Base-by-base conservation (phyloP, 768 basidiomycete genomes). In the Nidularia sp. region DNA sequence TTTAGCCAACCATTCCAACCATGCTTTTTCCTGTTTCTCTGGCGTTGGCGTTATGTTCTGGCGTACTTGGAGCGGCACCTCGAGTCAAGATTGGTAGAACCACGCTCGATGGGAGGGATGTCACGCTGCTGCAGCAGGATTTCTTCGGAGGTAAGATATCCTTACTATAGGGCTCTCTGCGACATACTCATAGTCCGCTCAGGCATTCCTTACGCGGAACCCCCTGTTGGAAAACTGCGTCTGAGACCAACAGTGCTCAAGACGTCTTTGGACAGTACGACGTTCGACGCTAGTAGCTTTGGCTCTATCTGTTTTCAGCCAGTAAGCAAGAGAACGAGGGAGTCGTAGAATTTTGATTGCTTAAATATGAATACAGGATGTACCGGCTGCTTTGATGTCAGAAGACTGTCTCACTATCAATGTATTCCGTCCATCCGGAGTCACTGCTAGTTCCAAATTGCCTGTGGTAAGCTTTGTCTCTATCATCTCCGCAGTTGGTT, bases 341-440 rank as follows among this genome's bases (percentile, higher is more conserved):
- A 4, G 25, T 29, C 25, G 25, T 3, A 2, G 8, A 12, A n/a
- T 6, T 47, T 7, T 31, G 1, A 2, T 25, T 34, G 42, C 32
- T n/a, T 8, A 7, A 25, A 45, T 1, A 31, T 42, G 2, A 39
- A 13, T 13, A n/a, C 42, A 55, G 75, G 69, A 50, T 59, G 67
- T 58, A 43, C 62, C 52, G 65, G 65, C 49, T 62, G 71, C 53
- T 56, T 64, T 32, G 57, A 72, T 64, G 39, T 79, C 80, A 18
- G 83, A 85, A 60, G 82, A 85, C 54, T 85, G 81, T 59, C 64
- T 85, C 47, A 81, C 79, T 18, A 67, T 84, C 48, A 84, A 84
- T 57, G 66, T 86, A 4, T 80, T 78, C 51, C 68, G 80, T 18
- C 83, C 84, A 0, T 67, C 73, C 0, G 71, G 72, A 8, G 48